Evolutionary conservation across 2,329 filamentous ascomycete species (phyloP), one percentile per base, ranked within the genome.

Genomic region (Botrytis byssoidea): DNA sequence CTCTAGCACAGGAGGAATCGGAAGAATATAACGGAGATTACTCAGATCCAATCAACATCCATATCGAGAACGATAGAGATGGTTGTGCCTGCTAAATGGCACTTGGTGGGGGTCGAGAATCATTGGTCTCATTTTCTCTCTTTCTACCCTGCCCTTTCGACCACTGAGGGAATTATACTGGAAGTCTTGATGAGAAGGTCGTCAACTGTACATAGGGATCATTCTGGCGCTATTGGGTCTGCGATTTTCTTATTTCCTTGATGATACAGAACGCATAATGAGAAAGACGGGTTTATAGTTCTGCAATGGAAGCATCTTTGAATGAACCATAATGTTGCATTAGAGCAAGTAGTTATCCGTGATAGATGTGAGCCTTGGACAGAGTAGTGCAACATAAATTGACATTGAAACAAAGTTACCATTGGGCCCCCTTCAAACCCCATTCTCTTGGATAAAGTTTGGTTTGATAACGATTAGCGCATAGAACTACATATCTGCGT

Each of bases 11-110:
- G 84, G 96, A 99, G 85, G 96, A 98, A 84, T 95, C 95, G 1
- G 95, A 98, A 82, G 96, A 99, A 83, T 99, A 97, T 84, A 97
- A 93, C 83, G 94, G 94, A 75, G 96, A 98, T 83, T 99, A 97
- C 86, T 94, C 94, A 80, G 96, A 98, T 82, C 95, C 95, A 69
- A 98, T 99, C 85, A 97, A 97, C 83, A 98, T 99, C 83, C 94
- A 97, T 84, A 93, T 98, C 79, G 95, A 97, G 84, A 94, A 94
- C 83, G 93, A 97, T 80, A 91, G 93, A 79, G 94, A 97, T 81
- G 94, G 95, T 73, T 99, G 96, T 84, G 91, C 95, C 79, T 99
- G 96, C 86, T 99, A 88, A 88, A 77, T 35, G 37, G 40, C 35
- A 25, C 63, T 14, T 48, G 64, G 71, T 75, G n/a, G 66, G 63